A percentile compares a stretch with the other conserved stretches of the same genome.
Evolutionary conservation across 2,329 filamentous ascomycete genomes (phyloP).

Genomic region (Tolypocladium cylindrosporum): DNA sequence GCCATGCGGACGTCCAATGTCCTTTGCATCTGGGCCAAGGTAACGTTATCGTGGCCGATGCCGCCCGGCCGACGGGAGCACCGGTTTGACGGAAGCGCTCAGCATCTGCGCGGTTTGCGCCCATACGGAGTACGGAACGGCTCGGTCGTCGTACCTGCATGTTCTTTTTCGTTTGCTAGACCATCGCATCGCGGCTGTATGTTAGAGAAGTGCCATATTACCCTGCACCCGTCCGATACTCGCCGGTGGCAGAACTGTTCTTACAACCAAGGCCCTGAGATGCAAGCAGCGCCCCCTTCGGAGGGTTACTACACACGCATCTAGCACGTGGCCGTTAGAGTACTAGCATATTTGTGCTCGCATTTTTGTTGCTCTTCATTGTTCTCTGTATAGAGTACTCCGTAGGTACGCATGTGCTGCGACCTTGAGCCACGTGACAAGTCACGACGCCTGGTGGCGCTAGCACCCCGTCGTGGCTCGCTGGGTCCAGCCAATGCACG

Average conservation of each 20-base stretch:
- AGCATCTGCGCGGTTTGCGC: background rate
- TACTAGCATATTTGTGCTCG: too few species aligned
- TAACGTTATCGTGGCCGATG: background rate
- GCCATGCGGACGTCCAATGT: background rate
- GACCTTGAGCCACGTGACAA: background rate
- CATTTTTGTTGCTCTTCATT: too few species aligned
- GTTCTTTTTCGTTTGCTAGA: background rate
- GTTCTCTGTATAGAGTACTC: too few species aligned
- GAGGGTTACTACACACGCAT: too few species aligned
- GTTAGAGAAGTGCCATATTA: background rate
- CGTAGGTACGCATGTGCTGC: background rate
- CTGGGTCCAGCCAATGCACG: background rate
- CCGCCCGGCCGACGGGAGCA: background rate
- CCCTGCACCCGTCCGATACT: too few species aligned
- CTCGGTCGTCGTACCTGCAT: background rate
- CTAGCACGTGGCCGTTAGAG: too few species aligned
- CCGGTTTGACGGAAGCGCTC: background rate
- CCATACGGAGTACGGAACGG: too few species aligned
- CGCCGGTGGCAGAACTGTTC: too few species aligned
- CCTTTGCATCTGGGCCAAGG: background rate
- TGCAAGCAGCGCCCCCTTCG: too few species aligned
- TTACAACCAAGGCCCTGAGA: too few species aligned
- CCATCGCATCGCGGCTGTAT: background rate
- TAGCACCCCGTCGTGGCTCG: background rate
- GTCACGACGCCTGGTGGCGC: background rate